Evolutionary conservation across 2,329 filamentous ascomycete species (phyloP).

Genomic region (Trichoderma oligosporum): DNA sequence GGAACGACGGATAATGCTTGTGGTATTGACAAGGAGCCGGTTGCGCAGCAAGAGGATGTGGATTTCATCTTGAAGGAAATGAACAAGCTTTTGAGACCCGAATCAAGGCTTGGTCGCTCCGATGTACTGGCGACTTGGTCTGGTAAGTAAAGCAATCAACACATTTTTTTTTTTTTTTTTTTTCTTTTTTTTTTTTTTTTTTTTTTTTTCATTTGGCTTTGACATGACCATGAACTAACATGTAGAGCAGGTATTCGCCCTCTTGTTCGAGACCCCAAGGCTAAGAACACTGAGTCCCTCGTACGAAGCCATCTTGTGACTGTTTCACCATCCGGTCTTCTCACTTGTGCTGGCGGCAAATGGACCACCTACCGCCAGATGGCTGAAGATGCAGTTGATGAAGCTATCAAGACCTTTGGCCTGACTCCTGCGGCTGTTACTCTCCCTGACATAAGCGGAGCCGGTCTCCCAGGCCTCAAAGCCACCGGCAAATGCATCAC

Average conservation of each 20-base stretch:
- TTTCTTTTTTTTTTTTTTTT: too few species aligned
- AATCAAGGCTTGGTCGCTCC: constrained; percentile 68
- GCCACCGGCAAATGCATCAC: constrained; percentile 73
- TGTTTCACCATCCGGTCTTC: constrained; percentile 67
- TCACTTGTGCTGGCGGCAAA: constrained; percentile 80
- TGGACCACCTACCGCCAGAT: constrained; percentile 89
- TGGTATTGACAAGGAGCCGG: constrained; percentile 62
- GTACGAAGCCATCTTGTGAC: constrained; percentile 79
- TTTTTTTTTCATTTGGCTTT: constrained; percentile 2
- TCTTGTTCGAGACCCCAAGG: constrained; percentile 75
- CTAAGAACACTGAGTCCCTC: constrained; percentile 76
- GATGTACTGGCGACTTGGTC: constrained; percentile 82
- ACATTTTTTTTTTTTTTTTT: too few species aligned
- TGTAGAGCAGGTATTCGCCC: constrained; percentile 60
- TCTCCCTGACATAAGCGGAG: constrained; percentile 64
- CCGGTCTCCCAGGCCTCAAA: constrained; percentile 42
- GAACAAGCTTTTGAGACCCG: constrained; percentile 69
- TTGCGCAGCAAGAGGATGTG: constrained; percentile 73
- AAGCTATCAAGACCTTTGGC: constrained; percentile 64
- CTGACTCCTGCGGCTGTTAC: constrained; percentile 51
- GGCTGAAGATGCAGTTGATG: constrained; percentile 80
- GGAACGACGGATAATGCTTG: constrained; percentile 77
- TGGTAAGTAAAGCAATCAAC: constrained; percentile 54
- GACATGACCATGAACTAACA: constrained; percentile 22
- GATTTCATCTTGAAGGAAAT: constrained; percentile 79